Evolutionary conservation across 805 yeast genomes (phyloP).

Genomic region (Kregervanrija fluxuum): DNA sequence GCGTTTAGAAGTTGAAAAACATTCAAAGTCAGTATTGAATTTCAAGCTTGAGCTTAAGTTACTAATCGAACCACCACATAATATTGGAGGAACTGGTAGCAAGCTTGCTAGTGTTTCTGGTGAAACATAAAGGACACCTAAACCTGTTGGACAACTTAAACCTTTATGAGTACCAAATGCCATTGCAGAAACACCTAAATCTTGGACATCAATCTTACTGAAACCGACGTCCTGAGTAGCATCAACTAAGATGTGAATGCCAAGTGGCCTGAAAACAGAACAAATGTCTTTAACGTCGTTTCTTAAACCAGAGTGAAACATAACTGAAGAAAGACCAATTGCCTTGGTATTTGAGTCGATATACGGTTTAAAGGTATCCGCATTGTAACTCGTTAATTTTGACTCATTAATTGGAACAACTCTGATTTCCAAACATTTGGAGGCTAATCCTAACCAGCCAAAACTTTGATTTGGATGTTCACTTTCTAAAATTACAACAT

Average conservation of each 20-base stretch:
- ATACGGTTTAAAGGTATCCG: not conserved
- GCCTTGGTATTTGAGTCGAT: slow-evolving; percentile 6
- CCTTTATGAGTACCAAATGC: slow-evolving; percentile 4
- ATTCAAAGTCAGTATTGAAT: not conserved
- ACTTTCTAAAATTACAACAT: slow-evolving; percentile 3
- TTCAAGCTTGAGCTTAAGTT: not conserved
- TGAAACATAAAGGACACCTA: not conserved
- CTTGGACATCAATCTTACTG: slow-evolving; percentile 3
- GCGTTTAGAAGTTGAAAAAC: not conserved
- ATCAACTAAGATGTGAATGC: slow-evolving; percentile 7
- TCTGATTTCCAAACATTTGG: slow-evolving; percentile 1
- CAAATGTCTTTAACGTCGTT: slow-evolving; percentile 5
- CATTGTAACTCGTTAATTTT: not conserved
- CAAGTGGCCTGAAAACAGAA: slow-evolving; percentile 1
- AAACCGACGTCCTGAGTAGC: slow-evolving; percentile 9
- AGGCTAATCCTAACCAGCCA: slow-evolving; percentile 4
- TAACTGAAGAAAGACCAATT: slow-evolving; percentile 3
- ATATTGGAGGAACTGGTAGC: not conserved
- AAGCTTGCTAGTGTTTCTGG: not conserved
- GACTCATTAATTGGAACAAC: not conserved
- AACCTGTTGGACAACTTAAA: slow-evolving; percentile 3
- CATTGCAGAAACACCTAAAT: slow-evolving; percentile 4
- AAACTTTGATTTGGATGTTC: slow-evolving; percentile 3
- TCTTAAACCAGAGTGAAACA: slow-evolving; percentile 8
- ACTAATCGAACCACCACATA: not conserved